A percentile compares a stretch with the other conserved stretches of the same genome.
phyloP scores from a whole-genome alignment of 2,329 filamentous ascomycete species.

The Paracorniculantispora psalliotae region DNA sequence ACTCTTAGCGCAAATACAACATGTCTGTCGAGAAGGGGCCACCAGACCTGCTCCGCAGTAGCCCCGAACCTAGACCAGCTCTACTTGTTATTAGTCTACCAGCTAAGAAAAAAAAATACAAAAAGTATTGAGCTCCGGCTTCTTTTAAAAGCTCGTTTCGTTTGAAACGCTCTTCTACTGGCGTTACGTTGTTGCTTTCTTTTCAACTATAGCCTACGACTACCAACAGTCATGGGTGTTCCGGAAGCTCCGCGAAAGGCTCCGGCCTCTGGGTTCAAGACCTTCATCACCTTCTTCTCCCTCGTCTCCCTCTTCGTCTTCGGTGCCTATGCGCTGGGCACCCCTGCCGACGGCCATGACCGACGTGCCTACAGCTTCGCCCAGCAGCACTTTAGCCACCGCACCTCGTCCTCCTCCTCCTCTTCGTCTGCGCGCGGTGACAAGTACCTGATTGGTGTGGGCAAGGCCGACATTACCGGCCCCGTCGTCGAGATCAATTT shows the following conservation, averaged over 20 bases:
- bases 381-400: conserved; percentile 5
- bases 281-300: conserved; percentile 10
- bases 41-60: conserved; percentile 11
- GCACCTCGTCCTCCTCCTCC: background rate
- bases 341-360: conserved; percentile 4
- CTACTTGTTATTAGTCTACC: background rate
- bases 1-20: background rate
- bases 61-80: conserved; percentile 1
- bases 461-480: conserved; percentile 57
- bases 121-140: background rate
- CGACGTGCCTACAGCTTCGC: conserved; percentile 8
- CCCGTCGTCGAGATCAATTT: conserved; percentile 87
- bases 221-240: background rate
- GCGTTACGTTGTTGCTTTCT: background rate
- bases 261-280: conserved; percentile 1
- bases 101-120: background rate
- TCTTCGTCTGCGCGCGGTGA: conserved; percentile 18
- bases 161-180: background rate
- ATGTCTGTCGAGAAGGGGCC: background rate
- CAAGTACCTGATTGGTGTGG: conserved; percentile 49
- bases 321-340: conserved; percentile 4
- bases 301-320: conserved; percentile 14
- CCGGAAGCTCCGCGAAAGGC: conserved; percentile 5
- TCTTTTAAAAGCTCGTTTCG: background rate
- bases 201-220: background rate